Evolutionary conservation across 768 basidiomycete species (phyloP).

Genomic region (Rhodotorula graminis): DNA sequence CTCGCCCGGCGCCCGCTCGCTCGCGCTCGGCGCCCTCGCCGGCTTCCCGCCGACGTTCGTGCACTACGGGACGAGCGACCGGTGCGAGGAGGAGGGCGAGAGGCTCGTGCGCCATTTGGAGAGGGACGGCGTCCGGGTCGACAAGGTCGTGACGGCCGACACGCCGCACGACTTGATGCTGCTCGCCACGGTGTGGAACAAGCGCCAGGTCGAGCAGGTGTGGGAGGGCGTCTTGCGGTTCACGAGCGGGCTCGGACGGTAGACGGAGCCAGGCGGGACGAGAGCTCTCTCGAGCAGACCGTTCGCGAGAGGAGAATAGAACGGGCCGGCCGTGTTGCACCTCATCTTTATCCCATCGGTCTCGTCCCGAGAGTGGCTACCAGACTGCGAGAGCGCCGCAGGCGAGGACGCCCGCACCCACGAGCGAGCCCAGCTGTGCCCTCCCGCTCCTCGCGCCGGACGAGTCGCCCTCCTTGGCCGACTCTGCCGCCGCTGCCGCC

Average conservation of each 20-base stretch:
- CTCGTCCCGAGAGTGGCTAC: too few species aligned
- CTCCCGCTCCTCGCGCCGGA: too few species aligned
- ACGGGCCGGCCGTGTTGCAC: too few species aligned
- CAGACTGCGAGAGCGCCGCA: too few species aligned
- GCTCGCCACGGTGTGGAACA: constrained; percentile 18
- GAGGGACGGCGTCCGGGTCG: constrained; percentile 5
- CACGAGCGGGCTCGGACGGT: not conserved
- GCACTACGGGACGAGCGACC: constrained; percentile 28
- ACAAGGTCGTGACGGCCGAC: constrained; percentile 20
- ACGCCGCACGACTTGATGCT: constrained; percentile 29
- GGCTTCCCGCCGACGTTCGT: constrained; percentile 17
- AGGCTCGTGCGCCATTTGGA: constrained; percentile 4
- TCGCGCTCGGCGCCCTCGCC: not conserved
- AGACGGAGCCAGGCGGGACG: too few species aligned
- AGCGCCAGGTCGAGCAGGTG: constrained; percentile 6
- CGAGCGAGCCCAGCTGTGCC: too few species aligned
- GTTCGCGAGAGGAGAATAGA: too few species aligned
- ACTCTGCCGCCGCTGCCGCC: too few species aligned
- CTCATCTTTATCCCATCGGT: too few species aligned
- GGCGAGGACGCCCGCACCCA: too few species aligned
- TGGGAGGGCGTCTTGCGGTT: constrained; percentile 14
- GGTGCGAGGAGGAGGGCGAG: constrained; percentile 9
- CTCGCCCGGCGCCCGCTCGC: constrained; percentile 8
- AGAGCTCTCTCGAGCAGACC: too few species aligned
- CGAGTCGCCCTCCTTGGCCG: too few species aligned